These are phyloP conservation scores for Austropuccinia psidii DNA, from an alignment of 1,284 basidiomycete genomes.

Conservation along the genomic window DNA sequence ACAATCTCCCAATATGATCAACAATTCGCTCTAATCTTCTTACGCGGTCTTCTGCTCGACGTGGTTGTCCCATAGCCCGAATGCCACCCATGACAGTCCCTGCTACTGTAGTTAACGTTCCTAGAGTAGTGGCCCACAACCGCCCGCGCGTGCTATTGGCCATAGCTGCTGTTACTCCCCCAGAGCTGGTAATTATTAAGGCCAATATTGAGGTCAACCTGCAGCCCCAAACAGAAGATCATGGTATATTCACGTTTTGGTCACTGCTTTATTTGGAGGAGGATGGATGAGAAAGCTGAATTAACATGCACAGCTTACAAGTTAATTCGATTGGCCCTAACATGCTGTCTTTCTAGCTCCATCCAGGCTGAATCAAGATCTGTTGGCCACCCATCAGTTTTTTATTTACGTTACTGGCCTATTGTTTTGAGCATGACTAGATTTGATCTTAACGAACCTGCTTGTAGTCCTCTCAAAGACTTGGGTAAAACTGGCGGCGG, in stretches of 20 bases:
- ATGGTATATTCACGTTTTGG: neutral
- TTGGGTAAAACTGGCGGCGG: constrained; percentile 31
- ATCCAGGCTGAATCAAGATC: constrained; percentile 37
- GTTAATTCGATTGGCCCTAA: constrained; percentile 31
- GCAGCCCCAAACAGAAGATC: neutral
- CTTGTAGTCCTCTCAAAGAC: constrained; percentile 25
- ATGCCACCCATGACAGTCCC: constrained; percentile 26
- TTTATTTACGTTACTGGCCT: too few relatives aligned
- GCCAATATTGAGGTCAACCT: constrained; percentile 22
- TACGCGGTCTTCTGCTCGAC: constrained; percentile 19
- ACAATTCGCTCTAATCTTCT: constrained; percentile 16
- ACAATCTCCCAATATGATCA: constrained; percentile 31
- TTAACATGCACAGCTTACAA: constrained; percentile 15
- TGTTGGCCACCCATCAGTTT: neutral
- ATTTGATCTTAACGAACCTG: constrained; percentile 2
- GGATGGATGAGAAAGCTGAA: too few relatives aligned
- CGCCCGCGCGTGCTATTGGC: constrained; percentile 1
- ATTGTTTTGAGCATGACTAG: too few relatives aligned
- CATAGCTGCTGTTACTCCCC: constrained; percentile 32
- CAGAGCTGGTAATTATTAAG: constrained; percentile 29
- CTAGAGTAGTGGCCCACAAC: neutral
- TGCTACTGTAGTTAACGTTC: constrained; percentile 20
- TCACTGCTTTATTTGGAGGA: too few relatives aligned
- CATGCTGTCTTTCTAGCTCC: constrained; percentile 29
- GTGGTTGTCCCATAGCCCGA: constrained; percentile 29